These are phyloP conservation scores for Rhodotorula sp. DNA, from an alignment of 1,284 basidiomycete species.

Conservation along the genomic window DNA sequence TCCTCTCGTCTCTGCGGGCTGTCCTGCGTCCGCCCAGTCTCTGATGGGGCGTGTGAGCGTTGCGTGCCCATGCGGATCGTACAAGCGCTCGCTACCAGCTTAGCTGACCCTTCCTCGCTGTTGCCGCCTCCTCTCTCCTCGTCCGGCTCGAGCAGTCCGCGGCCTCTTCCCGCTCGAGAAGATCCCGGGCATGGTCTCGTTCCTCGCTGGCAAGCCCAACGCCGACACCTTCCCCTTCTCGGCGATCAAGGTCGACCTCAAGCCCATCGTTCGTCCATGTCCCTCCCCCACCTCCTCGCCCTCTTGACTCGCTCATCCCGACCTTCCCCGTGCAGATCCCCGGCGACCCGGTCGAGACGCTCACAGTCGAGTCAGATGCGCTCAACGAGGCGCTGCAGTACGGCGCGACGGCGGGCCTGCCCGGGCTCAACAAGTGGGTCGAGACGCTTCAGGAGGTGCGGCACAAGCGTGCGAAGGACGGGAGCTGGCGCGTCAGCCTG, in stretches of 20 bases:
- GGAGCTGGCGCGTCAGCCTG: slow-evolving; percentile 70
- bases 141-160: slow-evolving; percentile 52
- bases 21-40: too few relatives aligned
- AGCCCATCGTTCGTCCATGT: slow-evolving; percentile 28
- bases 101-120: too few relatives aligned
- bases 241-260: slow-evolving; percentile 36
- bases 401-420: slow-evolving; percentile 70
- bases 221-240: slow-evolving; percentile 86
- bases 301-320: neutral
- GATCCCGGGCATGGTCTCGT: slow-evolving; percentile 74
- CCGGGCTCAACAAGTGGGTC: slow-evolving; percentile 58
- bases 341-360: slow-evolving; percentile 30
- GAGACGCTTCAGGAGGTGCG: slow-evolving; percentile 44
- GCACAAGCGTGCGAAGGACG: slow-evolving; percentile 55
- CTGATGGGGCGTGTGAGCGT: too few relatives aligned
- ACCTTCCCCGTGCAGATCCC: slow-evolving; percentile 4
- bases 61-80: too few relatives aligned
- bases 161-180: slow-evolving; percentile 73
- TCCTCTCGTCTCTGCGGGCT: neutral
- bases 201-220: slow-evolving; percentile 68
- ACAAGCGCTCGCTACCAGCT: too few relatives aligned
- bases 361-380: slow-evolving; percentile 49
- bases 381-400: slow-evolving; percentile 52
- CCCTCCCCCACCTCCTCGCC: neutral
- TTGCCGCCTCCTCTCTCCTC: slow-evolving; percentile 1